Evolutionary conservation across 306 rosid genomes (phyloP).

Genomic region (Medicago ruthenica): DNA sequence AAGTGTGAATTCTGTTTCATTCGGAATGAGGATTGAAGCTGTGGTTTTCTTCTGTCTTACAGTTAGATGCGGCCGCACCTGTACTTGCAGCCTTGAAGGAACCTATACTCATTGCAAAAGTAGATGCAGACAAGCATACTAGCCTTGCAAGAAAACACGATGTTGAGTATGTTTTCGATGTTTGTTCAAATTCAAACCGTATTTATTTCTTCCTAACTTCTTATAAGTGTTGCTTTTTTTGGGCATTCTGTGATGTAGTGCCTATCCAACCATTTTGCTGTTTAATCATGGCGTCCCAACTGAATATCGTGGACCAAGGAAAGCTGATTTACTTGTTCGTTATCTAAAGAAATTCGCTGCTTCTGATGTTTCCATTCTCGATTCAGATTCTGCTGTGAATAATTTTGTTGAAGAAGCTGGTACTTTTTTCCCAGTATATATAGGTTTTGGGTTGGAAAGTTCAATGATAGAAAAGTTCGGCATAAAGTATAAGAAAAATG

Average conservation of each 20-base stretch:
- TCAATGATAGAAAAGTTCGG: conserved; percentile 65
- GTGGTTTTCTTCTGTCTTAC: conserved; percentile 42
- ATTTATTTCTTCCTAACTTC: conserved; percentile 15
- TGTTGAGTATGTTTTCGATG: conserved; percentile 63
- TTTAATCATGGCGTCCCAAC: conserved; percentile 78
- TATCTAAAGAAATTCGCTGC: conserved; percentile 89
- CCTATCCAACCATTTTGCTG: conserved; percentile 75
- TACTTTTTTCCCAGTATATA: conserved; percentile 72
- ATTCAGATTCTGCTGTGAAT: conserved; percentile 76
- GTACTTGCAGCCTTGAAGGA: conserved; percentile 74
- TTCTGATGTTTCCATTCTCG: conserved; percentile 82
- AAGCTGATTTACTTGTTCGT: conserved; percentile 81
- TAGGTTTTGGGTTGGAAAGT: conserved; percentile 83
- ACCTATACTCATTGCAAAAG: conserved; percentile 83
- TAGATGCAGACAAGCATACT: conserved; percentile 83
- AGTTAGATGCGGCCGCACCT: conserved; percentile 95
- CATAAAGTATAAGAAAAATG: conserved; percentile 77
- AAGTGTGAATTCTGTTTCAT: conserved; percentile 11
- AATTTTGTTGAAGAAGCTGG: conserved; percentile 75
- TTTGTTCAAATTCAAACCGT: not conserved
- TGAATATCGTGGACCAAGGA: conserved; percentile 89
- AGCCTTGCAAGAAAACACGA: conserved; percentile 71
- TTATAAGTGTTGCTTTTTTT: conserved; percentile 19
- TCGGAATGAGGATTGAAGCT: conserved; percentile 20
- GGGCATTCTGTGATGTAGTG: conserved; percentile 60